A percentile compares a stretch with the other conserved stretches of the same genome.
Conservation (phyloP, 2,329 filamentous ascomycete species). For the Penicillium sp. region DNA sequence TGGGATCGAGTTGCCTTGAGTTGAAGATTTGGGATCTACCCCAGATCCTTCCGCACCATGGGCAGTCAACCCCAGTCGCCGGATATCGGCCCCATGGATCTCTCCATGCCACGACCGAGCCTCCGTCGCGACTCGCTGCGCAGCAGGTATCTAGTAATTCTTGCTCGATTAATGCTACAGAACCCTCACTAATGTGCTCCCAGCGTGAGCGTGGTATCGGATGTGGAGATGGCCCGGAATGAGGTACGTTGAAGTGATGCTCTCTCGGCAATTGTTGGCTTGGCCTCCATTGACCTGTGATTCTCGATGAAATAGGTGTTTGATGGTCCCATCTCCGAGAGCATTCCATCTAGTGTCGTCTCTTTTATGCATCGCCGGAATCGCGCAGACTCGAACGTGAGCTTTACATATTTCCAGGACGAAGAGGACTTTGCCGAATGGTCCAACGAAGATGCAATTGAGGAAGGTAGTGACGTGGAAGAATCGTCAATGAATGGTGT, state of each 20-base stretch:
- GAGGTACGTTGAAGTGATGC: slow-evolving; percentile 63
- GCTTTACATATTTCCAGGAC: slow-evolving; percentile 83
- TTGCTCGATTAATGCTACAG: not conserved
- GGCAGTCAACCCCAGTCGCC: slow-evolving; percentile 30
- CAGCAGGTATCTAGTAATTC: slow-evolving; percentile 38
- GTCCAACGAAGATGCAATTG: slow-evolving; percentile 55
- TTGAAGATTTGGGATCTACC: not conserved
- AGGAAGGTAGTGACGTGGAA: slow-evolving; percentile 50
- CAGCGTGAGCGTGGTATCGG: slow-evolving; percentile 78
- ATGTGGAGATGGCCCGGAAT: slow-evolving; percentile 98
- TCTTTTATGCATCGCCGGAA: slow-evolving; percentile 83
- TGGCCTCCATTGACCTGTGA: slow-evolving; percentile 3
- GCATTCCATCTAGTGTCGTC: slow-evolving; percentile 90
- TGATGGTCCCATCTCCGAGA: slow-evolving; percentile 91
- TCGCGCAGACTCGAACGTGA: slow-evolving; percentile 81
- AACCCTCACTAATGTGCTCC: slow-evolving; percentile 22
- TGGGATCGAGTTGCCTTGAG: not conserved
- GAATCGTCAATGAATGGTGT: slow-evolving; percentile 46
- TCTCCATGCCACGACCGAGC: slow-evolving; percentile 25
- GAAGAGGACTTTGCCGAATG: slow-evolving; percentile 65
- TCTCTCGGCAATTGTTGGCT: not conserved
- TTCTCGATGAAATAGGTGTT: slow-evolving; percentile 62
- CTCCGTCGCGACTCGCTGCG: slow-evolving; percentile 42
- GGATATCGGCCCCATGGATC: slow-evolving; percentile 27
- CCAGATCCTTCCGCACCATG: slow-evolving; percentile 28